These are phyloP conservation scores for Russula sp. DNA, from an alignment of 768 basidiomycete species.

Conservation along the genomic window DNA sequence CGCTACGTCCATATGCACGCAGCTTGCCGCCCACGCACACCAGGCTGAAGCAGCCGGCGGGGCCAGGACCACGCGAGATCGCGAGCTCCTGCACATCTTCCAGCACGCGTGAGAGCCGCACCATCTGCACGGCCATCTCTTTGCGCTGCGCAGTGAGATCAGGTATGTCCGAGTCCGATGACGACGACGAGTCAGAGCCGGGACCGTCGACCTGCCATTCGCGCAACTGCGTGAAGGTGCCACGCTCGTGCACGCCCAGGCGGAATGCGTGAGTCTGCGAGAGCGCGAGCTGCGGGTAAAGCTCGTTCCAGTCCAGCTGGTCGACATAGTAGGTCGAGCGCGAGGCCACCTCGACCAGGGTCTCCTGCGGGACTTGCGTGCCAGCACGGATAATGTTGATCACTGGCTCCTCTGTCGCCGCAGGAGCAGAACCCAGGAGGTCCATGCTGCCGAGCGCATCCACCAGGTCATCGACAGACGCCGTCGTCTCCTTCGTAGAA, in stretches of 20 bases:
- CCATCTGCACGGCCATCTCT: neutral
- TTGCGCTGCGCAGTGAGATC: conserved; percentile 1
- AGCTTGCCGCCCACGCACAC: conserved; percentile 3
- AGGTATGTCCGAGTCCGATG: neutral
- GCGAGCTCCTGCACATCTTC: conserved; percentile 19
- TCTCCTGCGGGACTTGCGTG: conserved; percentile 15
- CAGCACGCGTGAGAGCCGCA: conserved; percentile 14
- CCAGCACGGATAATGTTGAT: conserved; percentile 20
- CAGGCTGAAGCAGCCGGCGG: conserved; percentile 8
- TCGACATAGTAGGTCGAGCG: conserved; percentile 24
- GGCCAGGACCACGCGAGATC: conserved; percentile 10
- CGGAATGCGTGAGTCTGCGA: conserved; percentile 61
- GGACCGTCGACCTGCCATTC: conserved; percentile 34
- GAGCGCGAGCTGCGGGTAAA: conserved; percentile 61
- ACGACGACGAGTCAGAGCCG: neutral
- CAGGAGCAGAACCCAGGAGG: neutral
- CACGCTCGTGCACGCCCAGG: conserved; percentile 51
- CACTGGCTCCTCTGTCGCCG: neutral
- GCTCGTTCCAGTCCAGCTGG: conserved; percentile 49
- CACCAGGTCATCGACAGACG: conserved; percentile 23
- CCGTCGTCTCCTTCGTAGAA: neutral
- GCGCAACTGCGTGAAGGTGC: conserved; percentile 45
- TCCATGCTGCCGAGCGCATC: conserved; percentile 23
- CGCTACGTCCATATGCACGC: conserved; percentile 5
- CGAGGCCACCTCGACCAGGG: conserved; percentile 34